Evolutionary conservation across 352 stramenopile genomes (phyloP).

Genomic region (Phytophthora cajani): DNA sequence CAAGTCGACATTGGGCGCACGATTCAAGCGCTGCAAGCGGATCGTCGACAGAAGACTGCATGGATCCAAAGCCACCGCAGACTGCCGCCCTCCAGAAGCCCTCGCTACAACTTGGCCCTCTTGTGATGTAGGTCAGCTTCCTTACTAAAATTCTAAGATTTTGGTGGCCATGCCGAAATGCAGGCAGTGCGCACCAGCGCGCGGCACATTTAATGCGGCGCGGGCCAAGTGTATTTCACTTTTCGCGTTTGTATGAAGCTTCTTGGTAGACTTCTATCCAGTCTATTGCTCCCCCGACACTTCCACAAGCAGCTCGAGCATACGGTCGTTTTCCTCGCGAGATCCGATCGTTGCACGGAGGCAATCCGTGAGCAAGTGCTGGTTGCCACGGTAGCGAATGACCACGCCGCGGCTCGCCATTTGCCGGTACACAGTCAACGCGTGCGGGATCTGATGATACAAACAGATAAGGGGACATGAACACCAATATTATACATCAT

Average conservation of each 20-base stretch:
- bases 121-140: not conserved
- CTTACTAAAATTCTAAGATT: not conserved
- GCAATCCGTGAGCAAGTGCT: constrained; percentile 96
- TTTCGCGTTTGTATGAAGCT: not conserved
- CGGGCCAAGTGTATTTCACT: not conserved
- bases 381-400: constrained; percentile 96
- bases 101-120: not conserved
- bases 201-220: not conserved
- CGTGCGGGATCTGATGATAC: constrained; percentile 76
- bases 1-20: constrained; percentile 22
- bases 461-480: not conserved
- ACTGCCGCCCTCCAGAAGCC: not conserved
- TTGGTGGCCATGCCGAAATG: not conserved
- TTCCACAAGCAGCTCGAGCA: constrained; percentile 87
- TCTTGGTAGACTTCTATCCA: not conserved
- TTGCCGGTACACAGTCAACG: constrained; percentile 94
- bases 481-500: not conserved
- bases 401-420: constrained; percentile 95
- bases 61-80: constrained; percentile 33
- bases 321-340: constrained; percentile 93
- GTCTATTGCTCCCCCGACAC: constrained; percentile 66
- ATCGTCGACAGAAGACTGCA: constrained; percentile 41
- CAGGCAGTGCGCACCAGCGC: not conserved
- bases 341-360: constrained; percentile 96
- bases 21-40: constrained; percentile 44